These are phyloP conservation scores for Cladorrhinum sp. DNA, from an alignment of 2,329 filamentous ascomycete genomes.

Conservation along the genomic window DNA sequence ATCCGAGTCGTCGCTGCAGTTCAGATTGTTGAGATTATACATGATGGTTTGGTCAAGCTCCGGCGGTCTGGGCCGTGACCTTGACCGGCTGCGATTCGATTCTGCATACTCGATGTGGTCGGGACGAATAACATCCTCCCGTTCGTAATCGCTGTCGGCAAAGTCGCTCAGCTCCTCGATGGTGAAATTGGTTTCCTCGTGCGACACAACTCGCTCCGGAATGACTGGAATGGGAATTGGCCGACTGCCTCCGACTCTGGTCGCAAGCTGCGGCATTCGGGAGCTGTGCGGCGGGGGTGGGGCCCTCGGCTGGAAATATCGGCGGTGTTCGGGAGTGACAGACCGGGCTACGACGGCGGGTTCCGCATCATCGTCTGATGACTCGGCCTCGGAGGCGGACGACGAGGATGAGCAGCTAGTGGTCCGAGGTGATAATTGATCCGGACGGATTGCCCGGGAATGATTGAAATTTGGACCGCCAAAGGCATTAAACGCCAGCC, in stretches of 20 bases:
- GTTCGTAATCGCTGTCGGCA: constrained; percentile 44
- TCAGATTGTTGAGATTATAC: constrained; percentile 44
- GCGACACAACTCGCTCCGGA: constrained; percentile 18
- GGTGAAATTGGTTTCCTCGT: constrained; percentile 31
- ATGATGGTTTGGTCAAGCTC: constrained; percentile 44
- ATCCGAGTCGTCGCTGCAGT: constrained; percentile 39
- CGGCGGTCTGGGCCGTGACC: constrained; percentile 33
- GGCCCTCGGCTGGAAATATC: constrained; percentile 11
- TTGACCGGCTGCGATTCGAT: constrained; percentile 41
- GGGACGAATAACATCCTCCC: constrained; percentile 42
- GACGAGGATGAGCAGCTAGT: constrained; percentile 35
- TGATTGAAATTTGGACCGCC: constrained; percentile 34
- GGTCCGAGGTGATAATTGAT: constrained; percentile 40
- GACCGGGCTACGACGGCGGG: constrained; percentile 24
- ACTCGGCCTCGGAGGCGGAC: constrained; percentile 28
- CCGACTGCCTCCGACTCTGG: constrained; percentile 13
- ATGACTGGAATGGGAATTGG: constrained; percentile 2
- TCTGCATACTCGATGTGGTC: constrained; percentile 45
- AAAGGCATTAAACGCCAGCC: constrained; percentile 25
- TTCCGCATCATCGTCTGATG: constrained; percentile 20
- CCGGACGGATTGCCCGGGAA: constrained; percentile 31
- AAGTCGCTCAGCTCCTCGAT: constrained; percentile 47
- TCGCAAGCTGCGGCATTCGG: constrained; percentile 5
- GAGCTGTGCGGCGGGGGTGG: constrained; percentile 8
- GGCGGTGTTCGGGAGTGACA: constrained; percentile 21